phyloP scores from a whole-genome alignment of 2,329 filamentous ascomycete species.

The Plectosphaerella plurivora region DNA sequence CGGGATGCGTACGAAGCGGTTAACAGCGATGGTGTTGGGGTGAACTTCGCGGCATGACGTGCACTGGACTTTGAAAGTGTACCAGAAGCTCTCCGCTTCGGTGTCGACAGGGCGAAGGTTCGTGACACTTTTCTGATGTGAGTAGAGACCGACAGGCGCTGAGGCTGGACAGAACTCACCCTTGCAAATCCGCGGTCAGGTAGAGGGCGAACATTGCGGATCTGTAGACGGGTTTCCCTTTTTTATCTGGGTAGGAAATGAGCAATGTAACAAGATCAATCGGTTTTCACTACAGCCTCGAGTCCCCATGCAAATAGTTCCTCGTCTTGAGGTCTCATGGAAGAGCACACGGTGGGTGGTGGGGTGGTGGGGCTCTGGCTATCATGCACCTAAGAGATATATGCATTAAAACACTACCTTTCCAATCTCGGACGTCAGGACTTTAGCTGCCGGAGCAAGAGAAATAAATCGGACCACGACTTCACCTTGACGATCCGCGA shows the following conservation, averaged over 20 bases:
- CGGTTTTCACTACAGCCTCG: too few relatives aligned
- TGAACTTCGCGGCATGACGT: conserved; percentile 94
- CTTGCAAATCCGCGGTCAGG: conserved; percentile 64
- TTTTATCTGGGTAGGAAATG: too few relatives aligned
- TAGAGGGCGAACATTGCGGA: conserved; percentile 59
- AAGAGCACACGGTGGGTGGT: too few relatives aligned
- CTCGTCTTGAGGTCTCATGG: too few relatives aligned
- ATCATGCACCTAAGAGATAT: too few relatives aligned
- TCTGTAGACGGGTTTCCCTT: neutral
- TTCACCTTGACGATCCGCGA: conserved; percentile 1
- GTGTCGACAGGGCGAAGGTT: conserved; percentile 83
- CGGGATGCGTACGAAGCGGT: conserved; percentile 67
- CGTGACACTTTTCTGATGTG: conserved; percentile 62
- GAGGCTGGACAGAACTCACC: conserved; percentile 40
- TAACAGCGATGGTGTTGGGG: conserved; percentile 80
- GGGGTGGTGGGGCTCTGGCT: too few relatives aligned
- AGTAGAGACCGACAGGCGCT: neutral
- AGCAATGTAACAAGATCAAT: too few relatives aligned
- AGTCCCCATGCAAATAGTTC: too few relatives aligned
- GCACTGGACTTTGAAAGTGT: conserved; percentile 97
- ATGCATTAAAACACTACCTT: too few relatives aligned
- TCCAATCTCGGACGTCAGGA: conserved; percentile 1
- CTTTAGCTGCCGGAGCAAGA: conserved; percentile 4
- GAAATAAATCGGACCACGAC: neutral
- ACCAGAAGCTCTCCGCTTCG: conserved; percentile 81